These are phyloP conservation scores for Cladosporium sphaerospermum DNA, from an alignment of 2,329 filamentous ascomycete species.

Conservation along the genomic window DNA sequence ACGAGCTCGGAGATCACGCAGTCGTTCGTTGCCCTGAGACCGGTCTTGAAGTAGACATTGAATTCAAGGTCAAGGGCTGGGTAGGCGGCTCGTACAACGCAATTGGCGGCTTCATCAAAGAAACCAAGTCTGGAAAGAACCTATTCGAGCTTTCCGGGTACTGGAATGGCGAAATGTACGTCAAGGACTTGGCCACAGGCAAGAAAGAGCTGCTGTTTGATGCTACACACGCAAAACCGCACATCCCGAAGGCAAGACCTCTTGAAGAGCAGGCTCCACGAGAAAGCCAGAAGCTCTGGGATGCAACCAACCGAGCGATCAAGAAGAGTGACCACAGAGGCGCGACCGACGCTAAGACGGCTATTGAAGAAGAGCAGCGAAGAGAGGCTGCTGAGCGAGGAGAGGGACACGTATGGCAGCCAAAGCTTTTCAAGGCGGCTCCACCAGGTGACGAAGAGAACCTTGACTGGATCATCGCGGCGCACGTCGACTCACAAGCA, in stretches of 20 bases:
- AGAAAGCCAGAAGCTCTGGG: slow-evolving; percentile 86
- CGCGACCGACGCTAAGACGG: slow-evolving; percentile 93
- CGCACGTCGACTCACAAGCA: slow-evolving; percentile 62
- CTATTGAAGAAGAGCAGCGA: slow-evolving; percentile 86
- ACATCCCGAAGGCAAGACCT: slow-evolving; percentile 65
- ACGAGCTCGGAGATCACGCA: slow-evolving; percentile 94
- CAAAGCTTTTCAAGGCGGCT: slow-evolving; percentile 74
- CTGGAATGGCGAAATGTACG: slow-evolving; percentile 92
- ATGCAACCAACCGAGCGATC: slow-evolving; percentile 72
- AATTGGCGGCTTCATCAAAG: slow-evolving; percentile 85
- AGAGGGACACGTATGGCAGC: slow-evolving; percentile 81
- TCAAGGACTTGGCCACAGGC: slow-evolving; percentile 77
- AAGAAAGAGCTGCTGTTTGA: slow-evolving; percentile 88
- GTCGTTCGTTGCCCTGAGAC: slow-evolving; percentile 86
- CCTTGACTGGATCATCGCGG: slow-evolving; percentile 91
- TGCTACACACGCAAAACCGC: slow-evolving; percentile 69
- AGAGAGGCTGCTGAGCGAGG: slow-evolving; percentile 76
- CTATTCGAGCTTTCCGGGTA: slow-evolving; percentile 88
- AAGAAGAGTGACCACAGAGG: slow-evolving; percentile 77
- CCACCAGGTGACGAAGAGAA: slow-evolving; percentile 62
- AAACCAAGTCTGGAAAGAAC: slow-evolving; percentile 75
- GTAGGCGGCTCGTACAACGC: slow-evolving; percentile 95
- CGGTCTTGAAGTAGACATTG: slow-evolving; percentile 79
- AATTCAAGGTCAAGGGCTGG: slow-evolving; percentile 98
- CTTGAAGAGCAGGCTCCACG: slow-evolving; percentile 80